Conservation (phyloP, 768 basidiomycete species). For the Tylopilus rubrobrunneus region DNA sequence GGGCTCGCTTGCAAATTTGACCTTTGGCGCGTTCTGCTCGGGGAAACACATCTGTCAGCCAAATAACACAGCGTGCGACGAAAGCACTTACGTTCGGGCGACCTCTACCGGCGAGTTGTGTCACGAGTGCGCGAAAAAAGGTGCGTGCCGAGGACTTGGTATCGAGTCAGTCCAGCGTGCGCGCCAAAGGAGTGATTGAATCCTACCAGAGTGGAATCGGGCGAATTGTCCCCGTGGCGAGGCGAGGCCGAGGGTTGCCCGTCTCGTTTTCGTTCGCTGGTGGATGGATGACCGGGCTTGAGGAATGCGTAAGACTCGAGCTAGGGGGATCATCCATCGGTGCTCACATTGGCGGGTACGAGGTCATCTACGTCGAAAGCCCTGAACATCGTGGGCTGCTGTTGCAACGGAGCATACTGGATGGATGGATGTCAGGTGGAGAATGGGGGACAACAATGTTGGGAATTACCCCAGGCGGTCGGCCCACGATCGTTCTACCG, state of each 20-base stretch:
- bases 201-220: too few relatives aligned
- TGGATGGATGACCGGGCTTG: too few relatives aligned
- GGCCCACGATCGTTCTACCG: background rate
- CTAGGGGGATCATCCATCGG: too few relatives aligned
- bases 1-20: background rate
- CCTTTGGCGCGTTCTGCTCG: conserved; percentile 5
- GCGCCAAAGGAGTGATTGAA: too few relatives aligned
- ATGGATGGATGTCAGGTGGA: background rate
- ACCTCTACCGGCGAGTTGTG: background rate
- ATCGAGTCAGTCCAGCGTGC: too few relatives aligned
- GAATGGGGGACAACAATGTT: background rate
- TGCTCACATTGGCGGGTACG: too few relatives aligned
- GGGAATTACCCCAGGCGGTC: conserved; percentile 4
- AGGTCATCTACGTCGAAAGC: conserved; percentile 1
- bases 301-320: too few relatives aligned
- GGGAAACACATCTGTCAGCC: conserved; percentile 1
- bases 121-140: conserved; percentile 3
- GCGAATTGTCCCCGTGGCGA: too few relatives aligned
- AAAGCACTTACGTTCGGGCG: conserved; percentile 11
- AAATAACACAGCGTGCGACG: background rate
- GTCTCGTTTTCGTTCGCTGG: too few relatives aligned
- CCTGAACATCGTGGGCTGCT: conserved; percentile 9
- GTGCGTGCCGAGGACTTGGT: background rate
- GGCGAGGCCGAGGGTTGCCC: too few relatives aligned
- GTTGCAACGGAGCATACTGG: conserved; percentile 4